Conservation (phyloP, 1,139 yeast species). For the Sugiyamaella castrensis region DNA sequence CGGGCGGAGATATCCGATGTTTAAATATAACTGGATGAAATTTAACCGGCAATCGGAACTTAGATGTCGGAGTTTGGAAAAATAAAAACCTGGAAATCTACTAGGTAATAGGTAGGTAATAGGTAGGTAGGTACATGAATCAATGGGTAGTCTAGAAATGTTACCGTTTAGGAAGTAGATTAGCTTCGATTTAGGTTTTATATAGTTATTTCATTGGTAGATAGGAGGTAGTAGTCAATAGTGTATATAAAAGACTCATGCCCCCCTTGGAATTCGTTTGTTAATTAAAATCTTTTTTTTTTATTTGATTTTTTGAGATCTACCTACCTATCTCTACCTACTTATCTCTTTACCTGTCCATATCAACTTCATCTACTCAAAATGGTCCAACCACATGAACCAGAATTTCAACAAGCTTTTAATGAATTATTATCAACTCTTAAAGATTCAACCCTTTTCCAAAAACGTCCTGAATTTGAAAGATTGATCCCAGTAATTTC, state of each 20-base stretch:
- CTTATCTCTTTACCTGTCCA: neutral
- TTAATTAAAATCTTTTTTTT: constrained; percentile 6
- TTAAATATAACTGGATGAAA: no score
- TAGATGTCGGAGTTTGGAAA: no score
- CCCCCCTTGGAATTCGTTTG: neutral
- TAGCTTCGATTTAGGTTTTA: no score
- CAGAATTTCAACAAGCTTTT: constrained; percentile 99
- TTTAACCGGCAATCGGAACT: no score
- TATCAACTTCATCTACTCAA: constrained; percentile 10
- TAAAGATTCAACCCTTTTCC: constrained; percentile 86
- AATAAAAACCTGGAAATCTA: no score
- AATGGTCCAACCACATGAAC: constrained; percentile 72
- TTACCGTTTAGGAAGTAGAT: no score
- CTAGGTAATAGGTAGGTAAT: no score
- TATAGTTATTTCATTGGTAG: no score
- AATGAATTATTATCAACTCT: constrained; percentile 86
- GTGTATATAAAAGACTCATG: constrained; percentile 8
- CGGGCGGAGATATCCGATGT: no score
- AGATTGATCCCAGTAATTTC: constrained; percentile 88
- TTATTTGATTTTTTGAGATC: neutral
- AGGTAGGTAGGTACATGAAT: no score
- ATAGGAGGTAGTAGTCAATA: neutral
- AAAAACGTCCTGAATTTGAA: constrained; percentile 84
- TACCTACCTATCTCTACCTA: no score
- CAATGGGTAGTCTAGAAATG: no score